phyloP scores from a whole-genome alignment of 169 alveolate species.

The Plasmodium reichenowi region DNA sequence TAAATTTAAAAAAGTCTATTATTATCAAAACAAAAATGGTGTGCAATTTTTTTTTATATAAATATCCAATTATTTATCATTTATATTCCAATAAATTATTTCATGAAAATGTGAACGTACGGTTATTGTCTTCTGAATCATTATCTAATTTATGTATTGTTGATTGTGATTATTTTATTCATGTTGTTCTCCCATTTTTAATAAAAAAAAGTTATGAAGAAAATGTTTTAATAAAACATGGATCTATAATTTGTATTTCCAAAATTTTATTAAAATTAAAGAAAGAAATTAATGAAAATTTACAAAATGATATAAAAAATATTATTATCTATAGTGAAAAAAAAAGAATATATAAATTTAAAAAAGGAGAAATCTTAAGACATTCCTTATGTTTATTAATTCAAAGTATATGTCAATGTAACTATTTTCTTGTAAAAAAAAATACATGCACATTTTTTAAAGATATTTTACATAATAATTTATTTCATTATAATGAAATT shows the following conservation, averaged over 20 bases:
- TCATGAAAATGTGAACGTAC: constrained; percentile 52
- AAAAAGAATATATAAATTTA: constrained; percentile 49
- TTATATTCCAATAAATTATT: constrained; percentile 53
- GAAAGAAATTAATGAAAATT: constrained; percentile 32
- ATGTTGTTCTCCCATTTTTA: constrained; percentile 68
- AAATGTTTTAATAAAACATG: constrained; percentile 57
- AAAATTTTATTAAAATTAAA: constrained; percentile 51
- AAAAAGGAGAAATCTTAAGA: constrained; percentile 75
- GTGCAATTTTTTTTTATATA: constrained; percentile 46
- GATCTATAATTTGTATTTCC: constrained; percentile 63
- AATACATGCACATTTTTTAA: constrained; percentile 53
- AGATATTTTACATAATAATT: constrained; percentile 57
- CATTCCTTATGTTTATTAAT: constrained; percentile 60
- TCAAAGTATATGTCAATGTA: constrained; percentile 75
- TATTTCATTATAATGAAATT: constrained; percentile 74
- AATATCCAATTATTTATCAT: constrained; percentile 71
- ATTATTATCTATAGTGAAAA: constrained; percentile 58
- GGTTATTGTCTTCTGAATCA: constrained; percentile 55
- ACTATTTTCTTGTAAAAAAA: constrained; percentile 44
- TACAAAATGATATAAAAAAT: constrained; percentile 70
- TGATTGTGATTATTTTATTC: constrained; percentile 32
- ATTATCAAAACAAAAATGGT: constrained; percentile 57
- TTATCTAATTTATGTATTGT: constrained; percentile 39
- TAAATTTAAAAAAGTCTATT: constrained; percentile 58
- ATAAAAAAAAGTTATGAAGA: constrained; percentile 71